These are phyloP conservation scores for Lactifluus pinguis DNA, from an alignment of 768 basidiomycete genomes.

Conservation along the genomic window DNA sequence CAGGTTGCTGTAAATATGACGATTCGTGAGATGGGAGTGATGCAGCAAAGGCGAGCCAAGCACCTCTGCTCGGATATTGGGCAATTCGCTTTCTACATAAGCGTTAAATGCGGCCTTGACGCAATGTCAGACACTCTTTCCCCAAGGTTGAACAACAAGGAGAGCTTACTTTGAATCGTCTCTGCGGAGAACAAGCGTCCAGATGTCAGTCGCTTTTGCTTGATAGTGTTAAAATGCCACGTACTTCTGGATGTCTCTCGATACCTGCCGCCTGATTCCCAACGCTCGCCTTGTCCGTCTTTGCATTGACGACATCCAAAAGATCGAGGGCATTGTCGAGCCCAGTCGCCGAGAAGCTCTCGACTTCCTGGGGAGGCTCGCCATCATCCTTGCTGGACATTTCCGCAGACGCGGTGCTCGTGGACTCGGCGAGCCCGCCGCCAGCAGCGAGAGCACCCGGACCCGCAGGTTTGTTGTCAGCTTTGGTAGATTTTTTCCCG, in stretches of 20 bases:
- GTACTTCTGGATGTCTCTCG: conserved; percentile 89
- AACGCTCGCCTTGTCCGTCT: conserved; percentile 87
- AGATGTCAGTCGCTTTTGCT: background rate
- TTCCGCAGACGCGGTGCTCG: conserved; percentile 16
- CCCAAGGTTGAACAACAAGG: conserved; percentile 4
- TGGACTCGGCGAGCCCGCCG: conserved; percentile 32
- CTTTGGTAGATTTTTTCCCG: background rate
- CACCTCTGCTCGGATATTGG: conserved; percentile 68
- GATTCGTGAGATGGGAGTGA: background rate
- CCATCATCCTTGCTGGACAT: conserved; percentile 24
- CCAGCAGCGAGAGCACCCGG: conserved; percentile 83
- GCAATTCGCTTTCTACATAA: conserved; percentile 81
- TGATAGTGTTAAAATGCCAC: conserved; percentile 7
- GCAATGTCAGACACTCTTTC: conserved; percentile 5
- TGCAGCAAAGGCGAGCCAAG: conserved; percentile 16
- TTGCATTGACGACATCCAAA: conserved; percentile 80
- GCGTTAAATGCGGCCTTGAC: conserved; percentile 77
- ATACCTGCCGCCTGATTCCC: conserved; percentile 81
- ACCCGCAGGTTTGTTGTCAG: conserved; percentile 47
- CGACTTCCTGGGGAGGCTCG: conserved; percentile 35
- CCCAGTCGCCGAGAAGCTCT: conserved; percentile 77
- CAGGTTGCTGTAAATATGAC: conserved; percentile 55
- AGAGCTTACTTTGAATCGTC: conserved; percentile 71
- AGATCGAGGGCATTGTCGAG: conserved; percentile 88
- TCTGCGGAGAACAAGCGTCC: conserved; percentile 34